These are phyloP conservation scores for Soucietia sequanensis DNA, from an alignment of 805 yeast genomes.

Conservation along the genomic window DNA sequence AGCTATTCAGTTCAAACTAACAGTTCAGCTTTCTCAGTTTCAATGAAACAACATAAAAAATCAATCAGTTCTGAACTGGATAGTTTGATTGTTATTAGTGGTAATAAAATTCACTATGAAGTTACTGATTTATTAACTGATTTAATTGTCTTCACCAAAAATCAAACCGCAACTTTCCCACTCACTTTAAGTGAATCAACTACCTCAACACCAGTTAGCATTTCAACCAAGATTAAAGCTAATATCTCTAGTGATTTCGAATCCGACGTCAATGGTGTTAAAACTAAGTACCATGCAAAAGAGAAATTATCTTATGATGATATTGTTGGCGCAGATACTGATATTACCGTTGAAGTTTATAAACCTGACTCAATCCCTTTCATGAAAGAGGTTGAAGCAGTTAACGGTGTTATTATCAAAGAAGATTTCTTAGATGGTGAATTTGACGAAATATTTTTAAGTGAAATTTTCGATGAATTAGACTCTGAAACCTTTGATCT, in stretches of 20 bases:
- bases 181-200: conserved; percentile 7
- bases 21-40: conserved; percentile 10
- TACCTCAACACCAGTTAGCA: neutral
- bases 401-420: conserved; percentile 14
- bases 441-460: no score
- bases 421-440: conserved; percentile 2
- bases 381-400: conserved; percentile 11
- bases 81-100: conserved; percentile 6
- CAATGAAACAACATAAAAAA: conserved; percentile 7
- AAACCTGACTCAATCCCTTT: conserved; percentile 1
- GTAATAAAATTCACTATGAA: conserved; percentile 5
- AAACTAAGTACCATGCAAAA: conserved; percentile 6
- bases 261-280: conserved; percentile 9
- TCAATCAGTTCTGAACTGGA: conserved; percentile 7
- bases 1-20: conserved; percentile 16
- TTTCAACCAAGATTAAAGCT: conserved; percentile 1
- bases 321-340: conserved; percentile 10
- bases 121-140: conserved; percentile 7
- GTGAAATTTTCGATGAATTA: conserved; percentile 1
- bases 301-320: conserved; percentile 9
- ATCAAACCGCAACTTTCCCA: conserved; percentile 9
- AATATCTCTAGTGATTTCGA: conserved; percentile 7
- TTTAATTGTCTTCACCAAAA: conserved; percentile 4
- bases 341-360: conserved; percentile 5
- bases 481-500: neutral